Conservation (phyloP, 2,329 filamentous ascomycete species). For the Colletotrichum orchidophilum region DNA sequence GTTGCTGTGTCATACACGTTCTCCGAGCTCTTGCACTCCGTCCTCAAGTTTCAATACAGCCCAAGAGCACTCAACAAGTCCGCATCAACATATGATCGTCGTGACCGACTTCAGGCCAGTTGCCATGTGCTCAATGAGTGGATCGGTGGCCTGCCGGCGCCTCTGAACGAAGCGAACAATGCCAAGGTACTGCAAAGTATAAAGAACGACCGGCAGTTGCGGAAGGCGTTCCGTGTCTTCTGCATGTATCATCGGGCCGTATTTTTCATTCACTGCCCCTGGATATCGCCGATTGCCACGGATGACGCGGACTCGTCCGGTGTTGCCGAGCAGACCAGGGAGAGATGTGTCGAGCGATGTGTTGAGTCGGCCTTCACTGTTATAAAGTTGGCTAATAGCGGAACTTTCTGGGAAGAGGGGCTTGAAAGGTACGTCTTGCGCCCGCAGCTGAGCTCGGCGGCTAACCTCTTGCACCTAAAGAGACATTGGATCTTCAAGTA, state of each 20-base stretch:
- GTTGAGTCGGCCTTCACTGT: conserved; percentile 25
- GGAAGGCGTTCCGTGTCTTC: conserved; percentile 17
- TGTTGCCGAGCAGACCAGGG: conserved; percentile 1
- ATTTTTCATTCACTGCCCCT: conserved; percentile 22
- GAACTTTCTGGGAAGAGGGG: conserved; percentile 19
- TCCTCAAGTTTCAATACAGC: conserved; percentile 26
- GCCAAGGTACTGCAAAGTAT: conserved; percentile 11
- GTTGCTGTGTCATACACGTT: conserved; percentile 19
- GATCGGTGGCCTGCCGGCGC: conserved; percentile 1
- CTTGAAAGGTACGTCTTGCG: background rate
- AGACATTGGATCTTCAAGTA: conserved; percentile 12
- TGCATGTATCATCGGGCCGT: conserved; percentile 27
- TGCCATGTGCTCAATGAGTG: conserved; percentile 23
- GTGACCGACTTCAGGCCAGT: conserved; percentile 20
- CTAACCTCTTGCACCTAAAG: background rate
- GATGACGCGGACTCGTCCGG: background rate
- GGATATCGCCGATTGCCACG: background rate
- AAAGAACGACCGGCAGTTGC: conserved; percentile 4
- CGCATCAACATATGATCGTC: background rate
- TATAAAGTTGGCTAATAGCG: conserved; percentile 20
- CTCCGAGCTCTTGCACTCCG: conserved; percentile 18
- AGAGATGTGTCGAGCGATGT: conserved; percentile 13
- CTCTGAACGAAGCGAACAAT: conserved; percentile 13
- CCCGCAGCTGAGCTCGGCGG: too few species aligned
- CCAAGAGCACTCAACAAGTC: conserved; percentile 15